Conservation (phyloP, 2,329 filamentous ascomycete genomes). For the Pseudopyrenochaeta lycopersici region DNA sequence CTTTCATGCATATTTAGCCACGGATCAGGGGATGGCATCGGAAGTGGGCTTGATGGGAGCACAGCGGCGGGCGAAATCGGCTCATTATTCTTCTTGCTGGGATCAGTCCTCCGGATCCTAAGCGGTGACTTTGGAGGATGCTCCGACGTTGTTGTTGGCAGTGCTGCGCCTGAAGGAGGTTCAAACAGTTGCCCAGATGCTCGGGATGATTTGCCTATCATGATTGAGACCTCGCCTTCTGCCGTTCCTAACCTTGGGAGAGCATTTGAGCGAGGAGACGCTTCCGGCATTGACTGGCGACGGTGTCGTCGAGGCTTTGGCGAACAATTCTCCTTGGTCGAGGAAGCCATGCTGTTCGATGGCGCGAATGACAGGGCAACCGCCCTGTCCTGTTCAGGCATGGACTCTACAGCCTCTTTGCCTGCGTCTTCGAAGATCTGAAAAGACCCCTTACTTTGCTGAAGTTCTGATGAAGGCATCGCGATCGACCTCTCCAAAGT, state of each 20-base stretch:
- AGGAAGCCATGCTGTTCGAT: slow-evolving; percentile 23
- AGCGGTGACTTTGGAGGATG: slow-evolving; percentile 28
- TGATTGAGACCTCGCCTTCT: slow-evolving; percentile 27
- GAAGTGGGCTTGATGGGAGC: slow-evolving; percentile 41
- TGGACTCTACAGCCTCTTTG: slow-evolving; percentile 26
- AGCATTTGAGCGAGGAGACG: slow-evolving; percentile 15
- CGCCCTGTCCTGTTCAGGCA: slow-evolving; percentile 14
- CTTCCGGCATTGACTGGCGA: slow-evolving; percentile 34
- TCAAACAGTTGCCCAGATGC: slow-evolving; percentile 10
- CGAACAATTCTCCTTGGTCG: slow-evolving; percentile 43
- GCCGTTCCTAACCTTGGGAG: slow-evolving; percentile 25
- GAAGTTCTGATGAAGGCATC: slow-evolving; percentile 21
- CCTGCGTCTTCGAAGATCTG: slow-evolving; percentile 43
- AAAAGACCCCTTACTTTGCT: slow-evolving; percentile 32
- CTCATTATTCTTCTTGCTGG: slow-evolving; percentile 32
- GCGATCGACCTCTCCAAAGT: slow-evolving; percentile 35
- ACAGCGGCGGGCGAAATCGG: slow-evolving; percentile 25
- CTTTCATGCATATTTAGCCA: slow-evolving; percentile 45
- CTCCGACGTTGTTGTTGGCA: slow-evolving; percentile 13
- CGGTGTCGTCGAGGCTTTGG: slow-evolving; percentile 34
- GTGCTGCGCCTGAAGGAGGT: slow-evolving; percentile 15
- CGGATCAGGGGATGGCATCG: slow-evolving; percentile 43
- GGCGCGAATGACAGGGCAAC: slow-evolving; percentile 23
- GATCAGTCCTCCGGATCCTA: slow-evolving; percentile 23
- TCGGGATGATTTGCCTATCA: slow-evolving; percentile 31